Evolutionary conservation across 2,329 filamentous ascomycete species (phyloP), one percentile per base, ranked within the genome.

Genomic region (Scorias spongiosa): DNA sequence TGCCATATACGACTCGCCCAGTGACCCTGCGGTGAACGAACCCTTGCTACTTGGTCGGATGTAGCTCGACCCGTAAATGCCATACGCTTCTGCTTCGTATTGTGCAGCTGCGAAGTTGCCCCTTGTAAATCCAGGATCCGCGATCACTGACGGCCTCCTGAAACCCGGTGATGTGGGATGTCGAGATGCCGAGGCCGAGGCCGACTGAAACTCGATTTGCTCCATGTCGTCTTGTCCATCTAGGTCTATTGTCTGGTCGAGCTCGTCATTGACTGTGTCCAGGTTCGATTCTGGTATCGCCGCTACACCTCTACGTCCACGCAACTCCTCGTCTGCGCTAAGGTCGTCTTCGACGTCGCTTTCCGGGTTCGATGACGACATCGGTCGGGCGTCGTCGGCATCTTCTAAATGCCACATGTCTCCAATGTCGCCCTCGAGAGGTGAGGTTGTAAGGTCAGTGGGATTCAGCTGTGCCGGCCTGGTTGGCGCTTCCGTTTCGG

Each of bases 1-100:
- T 9, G 53, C 55, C 60, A 63, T 63, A 40, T 54, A 63, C 5
- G 48, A 53, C 51, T 61, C 60, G 9, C 60, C 60, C 17, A 62
- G 40, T 36, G 49, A 54, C n/a, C 60, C 57, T 17, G 44, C 51
- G 15, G 49, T 54, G 39, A 58, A 57, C 2, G 49, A 51, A 37
- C 52, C 54, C 34, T 42, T 50, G 15, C 26, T 50, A n/a, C 48
- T 39, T 18, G 51, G 48, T 18, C 50, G 30, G 10, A 36, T 48
- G 42, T 50, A 49, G 20, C 46, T 49, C 26, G 48, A 51, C 1
- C 55, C 55, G 20, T 57, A 57, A 2, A 57, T 49, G 3, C 53
- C 53, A 10, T 54, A 51, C 32, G 49, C 47, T 2, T 55, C 52
- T 6, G 53, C 51, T 26, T 50, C 49, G 44, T 60, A 55, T 39